Conservation (phyloP, 1,139 yeast genomes). For the Debaryomycetaceae sp. region DNA sequence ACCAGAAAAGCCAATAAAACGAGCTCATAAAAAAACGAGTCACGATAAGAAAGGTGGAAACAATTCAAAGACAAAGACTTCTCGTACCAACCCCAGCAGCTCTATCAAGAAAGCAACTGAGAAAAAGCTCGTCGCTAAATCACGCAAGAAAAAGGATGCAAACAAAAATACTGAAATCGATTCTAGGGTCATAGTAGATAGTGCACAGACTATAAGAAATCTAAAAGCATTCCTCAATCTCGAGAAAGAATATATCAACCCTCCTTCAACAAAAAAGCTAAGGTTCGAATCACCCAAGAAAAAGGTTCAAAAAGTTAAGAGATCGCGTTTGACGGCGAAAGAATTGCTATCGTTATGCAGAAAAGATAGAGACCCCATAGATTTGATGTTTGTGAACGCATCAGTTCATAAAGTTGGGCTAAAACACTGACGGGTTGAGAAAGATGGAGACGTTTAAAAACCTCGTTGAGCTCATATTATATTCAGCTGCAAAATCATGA, state of each 20-base stretch:
- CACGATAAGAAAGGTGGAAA: too few relatives aligned
- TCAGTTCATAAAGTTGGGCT: too few relatives aligned
- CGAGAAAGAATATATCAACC: not conserved
- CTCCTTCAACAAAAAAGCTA: not conserved
- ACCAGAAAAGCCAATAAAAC: not conserved
- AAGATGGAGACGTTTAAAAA: not conserved
- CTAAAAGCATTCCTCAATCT: not conserved
- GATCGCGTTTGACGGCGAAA: slow-evolving; percentile 3
- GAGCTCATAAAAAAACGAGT: not conserved
- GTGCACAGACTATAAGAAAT: not conserved
- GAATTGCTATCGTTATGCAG: slow-evolving; percentile 8
- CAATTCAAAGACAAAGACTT: not conserved
- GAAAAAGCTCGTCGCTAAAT: too few relatives aligned
- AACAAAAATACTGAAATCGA: too few relatives aligned
- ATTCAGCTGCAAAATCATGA: too few relatives aligned
- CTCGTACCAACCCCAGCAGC: not conserved
- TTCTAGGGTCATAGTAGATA: not conserved
- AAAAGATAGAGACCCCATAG: slow-evolving; percentile 17
- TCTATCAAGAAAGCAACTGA: too few relatives aligned
- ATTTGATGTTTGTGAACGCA: slow-evolving; percentile 9
- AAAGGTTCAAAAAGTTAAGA: not conserved
- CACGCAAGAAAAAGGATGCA: not conserved
- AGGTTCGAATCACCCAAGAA: not conserved
- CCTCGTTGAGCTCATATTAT: too few relatives aligned
- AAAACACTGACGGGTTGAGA: not conserved